Evolutionary conservation across 257 asterid genomes (phyloP).

Genomic region (Datura wrightii): DNA sequence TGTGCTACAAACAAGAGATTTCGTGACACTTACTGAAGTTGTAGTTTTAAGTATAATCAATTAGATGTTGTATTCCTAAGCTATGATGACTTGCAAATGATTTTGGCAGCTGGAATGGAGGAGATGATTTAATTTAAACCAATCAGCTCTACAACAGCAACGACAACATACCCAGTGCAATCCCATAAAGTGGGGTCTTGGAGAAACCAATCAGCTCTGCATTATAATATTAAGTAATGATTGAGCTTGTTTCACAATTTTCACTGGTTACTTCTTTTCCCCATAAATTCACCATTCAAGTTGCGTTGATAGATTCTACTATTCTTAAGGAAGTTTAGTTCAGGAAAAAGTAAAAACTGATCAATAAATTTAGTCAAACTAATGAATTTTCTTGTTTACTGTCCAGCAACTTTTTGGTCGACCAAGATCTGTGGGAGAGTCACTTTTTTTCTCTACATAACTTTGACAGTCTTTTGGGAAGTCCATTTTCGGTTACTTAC

Average conservation of each 20-base stretch:
- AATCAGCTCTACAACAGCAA: neutral
- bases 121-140: neutral
- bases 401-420: neutral
- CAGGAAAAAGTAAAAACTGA: neutral
- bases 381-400: neutral
- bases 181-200: too few species aligned
- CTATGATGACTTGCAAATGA: neutral
- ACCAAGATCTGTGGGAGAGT: constrained; percentile 13
- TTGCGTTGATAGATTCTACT: neutral
- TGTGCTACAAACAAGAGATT: constrained; percentile 1
- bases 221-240: neutral
- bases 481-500: neutral
- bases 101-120: neutral
- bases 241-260: constrained; percentile 24
- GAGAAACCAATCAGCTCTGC: neutral
- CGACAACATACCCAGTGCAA: too few species aligned
- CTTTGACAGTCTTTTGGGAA: neutral
- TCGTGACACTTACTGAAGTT: constrained; percentile 6
- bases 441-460: neutral
- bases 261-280: neutral
- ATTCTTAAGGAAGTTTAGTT: constrained; percentile 7
- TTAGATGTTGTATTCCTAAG: neutral
- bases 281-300: constrained; percentile 21
- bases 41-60: constrained; percentile 10
- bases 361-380: constrained; percentile 2